Percentiles rank a stretch among this genome's conserved stretches.
Conservation (phyloP, 2,329 filamentous ascomycete species). For the Stylonectria norvegica region DNA sequence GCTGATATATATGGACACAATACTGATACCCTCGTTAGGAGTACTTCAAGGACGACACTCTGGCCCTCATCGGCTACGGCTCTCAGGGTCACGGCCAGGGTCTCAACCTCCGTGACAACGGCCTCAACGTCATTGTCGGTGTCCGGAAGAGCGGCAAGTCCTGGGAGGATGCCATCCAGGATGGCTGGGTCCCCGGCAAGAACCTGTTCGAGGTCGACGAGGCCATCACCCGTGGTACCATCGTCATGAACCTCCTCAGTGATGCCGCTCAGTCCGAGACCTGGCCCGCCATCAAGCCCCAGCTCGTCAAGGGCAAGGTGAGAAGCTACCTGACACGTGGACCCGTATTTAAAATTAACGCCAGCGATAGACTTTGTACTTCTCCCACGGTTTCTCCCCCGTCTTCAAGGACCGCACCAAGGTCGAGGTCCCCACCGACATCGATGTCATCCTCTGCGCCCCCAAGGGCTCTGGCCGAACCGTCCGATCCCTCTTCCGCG, state of each 20-base stretch:
- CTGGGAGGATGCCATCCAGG: slow-evolving; percentile 95
- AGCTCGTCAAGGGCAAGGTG: slow-evolving; percentile 98
- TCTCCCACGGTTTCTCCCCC: slow-evolving; percentile 99
- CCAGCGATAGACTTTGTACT: slow-evolving; percentile 96
- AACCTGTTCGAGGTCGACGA: slow-evolving; percentile 99
- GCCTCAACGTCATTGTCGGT: slow-evolving; percentile 97
- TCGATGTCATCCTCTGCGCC: slow-evolving; percentile 98
- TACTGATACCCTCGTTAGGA: slow-evolving; percentile 53
- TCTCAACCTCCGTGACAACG: slow-evolving; percentile 99
- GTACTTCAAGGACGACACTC: slow-evolving; percentile 99
- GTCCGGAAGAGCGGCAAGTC: slow-evolving; percentile 97
- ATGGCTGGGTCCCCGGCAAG: slow-evolving; percentile 97
- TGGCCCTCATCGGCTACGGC: slow-evolving; percentile 97
- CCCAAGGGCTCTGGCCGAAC: slow-evolving; percentile 99
- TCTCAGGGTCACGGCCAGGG: slow-evolving; percentile 99
- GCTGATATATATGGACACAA: not conserved
- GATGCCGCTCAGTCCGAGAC: slow-evolving; percentile 99
- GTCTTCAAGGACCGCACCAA: slow-evolving; percentile 99
- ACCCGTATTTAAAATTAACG: not conserved
- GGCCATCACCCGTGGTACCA: slow-evolving; percentile 88
- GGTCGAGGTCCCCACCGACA: slow-evolving; percentile 90
- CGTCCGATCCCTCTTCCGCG: slow-evolving; percentile 96
- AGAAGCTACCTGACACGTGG: slow-evolving; percentile 23
- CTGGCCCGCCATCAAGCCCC: slow-evolving; percentile 96
- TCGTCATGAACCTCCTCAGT: slow-evolving; percentile 98